Evolutionary conservation across 176 grass and related monocot genomes (phyloP), one percentile per base, ranked within the genome.

Genomic region (Triticum dicoccoides): DNA sequence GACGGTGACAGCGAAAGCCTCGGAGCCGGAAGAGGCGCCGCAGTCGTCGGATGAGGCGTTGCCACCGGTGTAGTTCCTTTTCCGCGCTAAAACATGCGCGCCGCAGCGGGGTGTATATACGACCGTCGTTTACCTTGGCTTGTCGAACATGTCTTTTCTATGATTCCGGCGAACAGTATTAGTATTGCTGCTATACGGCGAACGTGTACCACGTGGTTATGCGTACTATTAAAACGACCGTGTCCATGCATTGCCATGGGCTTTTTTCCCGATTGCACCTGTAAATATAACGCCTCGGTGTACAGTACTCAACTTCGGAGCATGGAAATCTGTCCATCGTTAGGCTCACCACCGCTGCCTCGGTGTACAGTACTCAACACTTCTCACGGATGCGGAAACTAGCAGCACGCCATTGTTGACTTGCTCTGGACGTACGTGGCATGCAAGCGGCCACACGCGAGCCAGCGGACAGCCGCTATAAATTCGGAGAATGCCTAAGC

Each of bases 31-130:
- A 37, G 45, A 20, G 77, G 42, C 29, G 39, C 14, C 62, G 21
- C 69, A 49, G 21, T 38, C 61, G 2, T 39, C 51, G 0, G 62
- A 24, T 3, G 70, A 72, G n/a, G 73, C 61, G 23, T 3, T 90
- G 65, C 56, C 84, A 4, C 89, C 84, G 25, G 84, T 90, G 41
- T 89, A 85, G 41, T 52, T 52, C 49, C 5, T 17, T 52, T 52
- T 52, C 6, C 37, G 5, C 6, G 37, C 37, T 38, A 38, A 45
- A 45, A 45, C 42, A 11, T 45, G 42, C 10, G 2, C 42, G 42
- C 11, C 12, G 41, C 42, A 44, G 42, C 42, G 42, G 42, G 11
- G 10, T 44, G 42, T 44, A 44, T 41, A 41, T 41, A 41, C 39
- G 39, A 3, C 41, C 41, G 41, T 42, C 41, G 41, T 42, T 42